These are phyloP conservation scores for Metarhizium sp. DNA, from an alignment of 2,329 filamentous ascomycete genomes.

Conservation along the genomic window DNA sequence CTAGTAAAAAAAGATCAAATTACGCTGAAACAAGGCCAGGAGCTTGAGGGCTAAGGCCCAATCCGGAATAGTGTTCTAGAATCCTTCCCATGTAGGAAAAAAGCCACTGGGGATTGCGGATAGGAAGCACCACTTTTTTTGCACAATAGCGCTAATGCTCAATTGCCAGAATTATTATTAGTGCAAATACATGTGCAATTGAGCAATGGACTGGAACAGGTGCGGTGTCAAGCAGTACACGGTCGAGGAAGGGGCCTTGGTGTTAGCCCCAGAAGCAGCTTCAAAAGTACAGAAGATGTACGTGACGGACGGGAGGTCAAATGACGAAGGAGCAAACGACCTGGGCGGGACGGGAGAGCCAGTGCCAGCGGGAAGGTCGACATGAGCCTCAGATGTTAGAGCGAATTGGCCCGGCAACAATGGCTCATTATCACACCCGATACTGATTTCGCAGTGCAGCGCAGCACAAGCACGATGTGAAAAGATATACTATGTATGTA, in stretches of 20 bases:
- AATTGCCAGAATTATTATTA: too few relatives aligned
- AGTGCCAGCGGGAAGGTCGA: neutral
- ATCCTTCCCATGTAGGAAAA: constrained; percentile 1
- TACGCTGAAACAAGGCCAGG: constrained; percentile 1
- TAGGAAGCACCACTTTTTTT: neutral
- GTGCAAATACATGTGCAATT: too few relatives aligned
- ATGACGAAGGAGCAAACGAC: too few relatives aligned
- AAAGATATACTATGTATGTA: neutral
- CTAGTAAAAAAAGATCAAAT: neutral
- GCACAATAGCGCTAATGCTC: neutral
- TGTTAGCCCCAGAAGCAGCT: too few relatives aligned
- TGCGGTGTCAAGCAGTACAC: too few relatives aligned
- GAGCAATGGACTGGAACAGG: too few relatives aligned
- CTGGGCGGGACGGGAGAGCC: neutral
- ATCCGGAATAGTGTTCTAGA: constrained; percentile 1
- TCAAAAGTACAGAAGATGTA: too few relatives aligned
- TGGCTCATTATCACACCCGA: neutral
- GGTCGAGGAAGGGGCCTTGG: too few relatives aligned
- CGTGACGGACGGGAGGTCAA: too few relatives aligned
- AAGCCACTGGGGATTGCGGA: neutral
- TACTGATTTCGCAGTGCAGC: neutral
- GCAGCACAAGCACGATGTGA: neutral
- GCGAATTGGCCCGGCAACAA: neutral
- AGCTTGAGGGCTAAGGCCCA: neutral
- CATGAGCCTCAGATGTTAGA: neutral